Percentiles rank a stretch among this genome's conserved stretches.
Evolutionary conservation across 768 basidiomycete genomes (phyloP).

Genomic region (Boletus rufocinnamomeus): DNA sequence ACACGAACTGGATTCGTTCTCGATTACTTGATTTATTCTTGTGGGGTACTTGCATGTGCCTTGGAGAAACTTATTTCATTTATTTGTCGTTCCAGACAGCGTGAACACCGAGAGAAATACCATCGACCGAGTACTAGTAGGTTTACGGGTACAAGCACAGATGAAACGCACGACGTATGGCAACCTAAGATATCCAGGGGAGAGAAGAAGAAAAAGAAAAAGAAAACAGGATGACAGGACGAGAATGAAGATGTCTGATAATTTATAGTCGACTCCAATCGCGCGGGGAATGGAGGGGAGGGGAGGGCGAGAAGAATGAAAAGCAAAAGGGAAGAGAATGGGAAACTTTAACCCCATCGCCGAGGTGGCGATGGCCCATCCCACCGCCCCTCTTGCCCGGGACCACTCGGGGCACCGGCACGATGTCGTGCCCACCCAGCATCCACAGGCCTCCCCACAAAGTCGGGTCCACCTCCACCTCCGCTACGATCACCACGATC

Average conservation of each 20-base stretch:
- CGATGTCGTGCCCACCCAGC: constrained; percentile 35
- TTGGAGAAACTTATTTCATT: background rate
- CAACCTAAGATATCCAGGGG: constrained; percentile 11
- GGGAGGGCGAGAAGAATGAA: background rate
- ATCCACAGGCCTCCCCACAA: constrained; percentile 48
- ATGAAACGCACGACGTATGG: background rate
- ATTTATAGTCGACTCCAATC: constrained; percentile 24
- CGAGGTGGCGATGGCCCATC: constrained; percentile 31
- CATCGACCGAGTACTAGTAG: constrained; percentile 6
- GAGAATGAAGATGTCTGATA: constrained; percentile 27
- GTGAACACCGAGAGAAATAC: background rate
- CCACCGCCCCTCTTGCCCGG: constrained; percentile 27
- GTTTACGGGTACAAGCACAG: constrained; percentile 22
- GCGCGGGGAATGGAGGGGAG: background rate
- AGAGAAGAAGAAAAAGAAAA: background rate
- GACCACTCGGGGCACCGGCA: constrained; percentile 28
- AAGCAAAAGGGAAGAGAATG: no score
- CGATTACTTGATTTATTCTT: background rate
- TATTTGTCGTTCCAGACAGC: background rate
- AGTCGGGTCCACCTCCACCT: constrained; percentile 20
- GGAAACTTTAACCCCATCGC: constrained; percentile 22
- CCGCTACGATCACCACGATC: background rate
- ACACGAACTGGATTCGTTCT: background rate
- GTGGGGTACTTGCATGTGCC: background rate
- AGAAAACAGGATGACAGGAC: background rate